Conservation (phyloP, 352 stramenopile species). For the Saprolegnia parasitica region DNA sequence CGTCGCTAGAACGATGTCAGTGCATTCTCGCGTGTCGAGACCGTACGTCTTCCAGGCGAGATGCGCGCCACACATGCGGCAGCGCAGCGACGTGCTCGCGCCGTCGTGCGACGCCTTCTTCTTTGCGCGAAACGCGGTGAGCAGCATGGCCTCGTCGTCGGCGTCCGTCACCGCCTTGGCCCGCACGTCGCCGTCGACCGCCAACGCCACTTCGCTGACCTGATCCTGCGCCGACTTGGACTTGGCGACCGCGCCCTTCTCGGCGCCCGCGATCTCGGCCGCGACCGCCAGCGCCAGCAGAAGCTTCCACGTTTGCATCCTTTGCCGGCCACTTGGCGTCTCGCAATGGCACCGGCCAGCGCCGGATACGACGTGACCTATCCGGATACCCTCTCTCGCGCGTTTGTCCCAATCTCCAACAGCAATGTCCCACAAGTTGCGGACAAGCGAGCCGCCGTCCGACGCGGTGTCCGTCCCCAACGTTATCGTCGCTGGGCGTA, state of each 20-base stretch:
- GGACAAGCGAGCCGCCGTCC: too few relatives aligned
- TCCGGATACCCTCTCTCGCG: background rate
- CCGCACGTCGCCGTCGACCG: background rate
- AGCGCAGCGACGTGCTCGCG: constrained; percentile 49
- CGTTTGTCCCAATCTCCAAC: too few relatives aligned
- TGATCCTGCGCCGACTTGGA: background rate
- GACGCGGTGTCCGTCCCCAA: too few relatives aligned
- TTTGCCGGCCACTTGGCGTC: background rate
- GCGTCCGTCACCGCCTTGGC: background rate
- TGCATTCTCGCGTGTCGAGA: constrained; percentile 2
- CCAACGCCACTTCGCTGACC: background rate
- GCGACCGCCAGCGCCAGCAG: constrained; percentile 3
- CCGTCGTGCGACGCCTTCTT: constrained; percentile 4
- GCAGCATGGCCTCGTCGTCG: background rate
- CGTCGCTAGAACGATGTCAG: constrained; percentile 45
- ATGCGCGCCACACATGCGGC: constrained; percentile 66
- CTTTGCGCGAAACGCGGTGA: background rate
- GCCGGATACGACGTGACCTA: background rate
- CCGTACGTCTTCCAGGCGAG: constrained; percentile 60
- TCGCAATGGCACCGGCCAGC: background rate
- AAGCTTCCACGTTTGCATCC: constrained; percentile 14
- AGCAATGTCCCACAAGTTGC: too few relatives aligned
- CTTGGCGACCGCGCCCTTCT: background rate
- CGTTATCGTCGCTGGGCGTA: too few relatives aligned
- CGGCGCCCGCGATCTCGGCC: background rate